Evolutionary conservation across 192 early-diverging fungal species (phyloP), one percentile per base, ranked within the genome.

Genomic region (Ambispora gerdemannii): DNA sequence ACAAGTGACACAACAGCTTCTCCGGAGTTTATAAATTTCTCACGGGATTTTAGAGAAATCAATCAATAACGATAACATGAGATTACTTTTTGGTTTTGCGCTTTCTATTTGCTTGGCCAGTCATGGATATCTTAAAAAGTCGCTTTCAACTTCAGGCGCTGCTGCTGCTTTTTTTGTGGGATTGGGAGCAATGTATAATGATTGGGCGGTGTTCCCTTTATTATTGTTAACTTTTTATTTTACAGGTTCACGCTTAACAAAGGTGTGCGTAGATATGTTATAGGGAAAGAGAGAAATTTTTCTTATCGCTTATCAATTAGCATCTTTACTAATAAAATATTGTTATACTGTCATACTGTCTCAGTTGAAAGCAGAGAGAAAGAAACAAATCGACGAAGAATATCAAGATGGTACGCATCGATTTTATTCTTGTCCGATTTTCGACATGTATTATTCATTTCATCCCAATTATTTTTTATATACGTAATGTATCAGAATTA

Each of bases 191-290:
- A 91, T 93, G 55, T 83, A 81, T 28, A 86, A 90, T 61, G 80
- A 84, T 31, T 82, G 82, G 51, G 67, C 77, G 22, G 72, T 90
- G 33, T 92, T 92, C 72, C 80, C 88, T 6, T 75, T 82, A 4
- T 82, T 89, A 8, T 80, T 94, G 20, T 63, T 96, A 25, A 77
- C 77, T 0, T 96, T 96, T 69, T 96, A 88, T 70, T 73, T 92
- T 2, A 81, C 89, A 1, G 82, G 88, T 51, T 83, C 83, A 35
- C 68, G 63, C 55, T 56, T 87, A 53, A 87, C 85, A 25, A 87
- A 87, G 78, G 85, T 82, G 79, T n/a, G n/a, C n/a, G n/a, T 51
- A 19, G 24, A 3, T 33, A 22, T 74, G 11, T 30, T 43, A 15
- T 56, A 32, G 8, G 30, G 28, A 25, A 60, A 20, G 24, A 7